Base-by-base conservation (phyloP, 2,329 filamentous ascomycete species). In the Trichoderma lentiforme region DNA sequence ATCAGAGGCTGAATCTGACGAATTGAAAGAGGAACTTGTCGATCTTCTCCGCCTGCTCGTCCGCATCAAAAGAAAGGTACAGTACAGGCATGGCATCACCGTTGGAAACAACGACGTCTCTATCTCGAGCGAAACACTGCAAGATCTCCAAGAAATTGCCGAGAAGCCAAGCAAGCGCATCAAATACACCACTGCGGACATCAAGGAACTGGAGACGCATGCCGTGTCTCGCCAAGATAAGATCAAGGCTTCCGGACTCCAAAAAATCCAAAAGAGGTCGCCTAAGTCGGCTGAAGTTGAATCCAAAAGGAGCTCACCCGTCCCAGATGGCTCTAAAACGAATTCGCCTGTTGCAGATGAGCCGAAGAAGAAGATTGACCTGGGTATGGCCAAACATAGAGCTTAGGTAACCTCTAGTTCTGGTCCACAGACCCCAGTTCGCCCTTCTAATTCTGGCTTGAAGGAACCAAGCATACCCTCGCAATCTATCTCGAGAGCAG, bases 41-140 rank as follows among this genome's bases (percentile, higher is more conserved):
- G 32, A 73, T 0, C 53, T 78, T 1, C 70, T 81, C 4, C 74
- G 76, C 6, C 61, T 75, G 11, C 72, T 80, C 6, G 28, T 66
- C 3, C 72, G 73, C 4, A 71, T 80, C 62, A 77, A 76, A 43
- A 67, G 73, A 60, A 78, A 78, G 56, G 62, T 64, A 1, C 70
- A 74, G 63, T 68, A 56, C 3, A 64, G 60, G 9, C 70, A 60
- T 26, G 63, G 26, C 26, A 53, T 43, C 57, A 70, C 32, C 2
- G n/a, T 24, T 6, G 61, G 21, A 57, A 62, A 43, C 67, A 70
- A 53, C 6, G 6, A 15, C 15, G 61, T 24, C 24, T 8, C 64
- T 9, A 43, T 58, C 6, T 67, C 65, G 15, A 73, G 26, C 12
- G 34, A 30, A 15, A 70, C 67, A 7, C 30, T 73, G 68, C 72